Evolutionary conservation across 2,329 filamentous ascomycete species (phyloP), one percentile per base, ranked within the genome.

Genomic region (Simplicillium sp.): DNA sequence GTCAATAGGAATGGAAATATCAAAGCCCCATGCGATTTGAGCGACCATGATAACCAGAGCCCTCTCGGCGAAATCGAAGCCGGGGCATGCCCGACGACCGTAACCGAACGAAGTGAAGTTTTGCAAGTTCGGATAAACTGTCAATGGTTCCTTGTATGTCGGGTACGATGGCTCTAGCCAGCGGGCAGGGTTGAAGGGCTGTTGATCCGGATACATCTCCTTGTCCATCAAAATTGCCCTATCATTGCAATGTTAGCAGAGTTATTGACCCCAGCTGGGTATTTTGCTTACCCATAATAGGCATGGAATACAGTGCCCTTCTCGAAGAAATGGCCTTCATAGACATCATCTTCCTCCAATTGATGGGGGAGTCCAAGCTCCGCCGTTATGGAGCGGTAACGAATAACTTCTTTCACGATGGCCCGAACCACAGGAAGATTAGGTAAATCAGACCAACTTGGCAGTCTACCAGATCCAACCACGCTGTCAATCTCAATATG

Each of bases 301-400:
- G 73, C 67, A 39, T 75, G 65, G 15, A 75, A 66, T 1, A 69
- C 69, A 2, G 70, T 65, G 5, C 71, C 71, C 25, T 65, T 67
- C 1, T 68, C 66, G 37, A 75, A 71, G 51, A 69, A 66, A 48
- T 68, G 73, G 2, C 71, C 72, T 3, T 68, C 57, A 46, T 73
- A 75, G 16, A 71, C 60, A 45, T 75, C 70, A 39, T 74, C 71
- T 40, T 66, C 60, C 40, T 70, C 68, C 6, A 66, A 54, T 1
- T 69, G 66, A 46, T 76, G 72, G 1, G 71, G 69, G 6, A 77
- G 71, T 3, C 65, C 66, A 59, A 42, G 11, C 8, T 39, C 18
- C 28, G 25, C 25, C 15, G 75, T 70, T 8, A 44, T 36, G 20
- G 70, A 70, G 39, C 71, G 60, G 69, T 70, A 76, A n/a, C 73